Percentiles rank a stretch among this genome's conserved stretches.
Evolutionary conservation across 345 rosid genomes (phyloP).

Genomic region (Linum usitatissimum): DNA sequence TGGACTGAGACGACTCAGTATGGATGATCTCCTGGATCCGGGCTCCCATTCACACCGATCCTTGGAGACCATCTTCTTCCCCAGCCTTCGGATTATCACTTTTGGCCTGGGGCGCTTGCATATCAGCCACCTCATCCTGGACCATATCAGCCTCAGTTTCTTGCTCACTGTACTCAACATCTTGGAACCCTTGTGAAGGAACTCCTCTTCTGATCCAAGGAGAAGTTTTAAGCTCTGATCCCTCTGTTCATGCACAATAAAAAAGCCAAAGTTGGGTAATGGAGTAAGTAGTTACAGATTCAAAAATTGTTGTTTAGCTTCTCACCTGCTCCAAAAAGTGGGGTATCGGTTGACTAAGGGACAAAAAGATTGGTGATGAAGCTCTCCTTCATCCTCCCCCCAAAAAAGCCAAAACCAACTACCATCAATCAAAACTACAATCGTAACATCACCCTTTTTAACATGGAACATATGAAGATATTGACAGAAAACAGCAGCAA

Average conservation of each 20-base stretch:
- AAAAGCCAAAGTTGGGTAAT: constrained; percentile 5
- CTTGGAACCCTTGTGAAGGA: constrained; percentile 14
- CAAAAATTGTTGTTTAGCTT: constrained; percentile 8
- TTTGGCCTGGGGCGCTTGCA: constrained; percentile 48
- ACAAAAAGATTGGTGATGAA: neutral
- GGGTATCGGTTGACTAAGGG: neutral
- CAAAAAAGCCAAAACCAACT: constrained; percentile 29
- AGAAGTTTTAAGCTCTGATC: constrained; percentile 4
- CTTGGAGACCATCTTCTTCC: constrained; percentile 35
- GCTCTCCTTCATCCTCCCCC: constrained; percentile 2
- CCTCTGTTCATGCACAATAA: neutral
- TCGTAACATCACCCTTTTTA: neutral
- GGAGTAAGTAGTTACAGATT: constrained; percentile 20
- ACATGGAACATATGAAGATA: constrained; percentile 6
- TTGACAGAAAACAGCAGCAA: constrained; percentile 7
- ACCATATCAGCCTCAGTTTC: constrained; percentile 40
- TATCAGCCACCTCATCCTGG: constrained; percentile 50
- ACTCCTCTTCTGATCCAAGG: constrained; percentile 11
- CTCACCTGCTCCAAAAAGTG: neutral
- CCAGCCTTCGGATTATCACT: constrained; percentile 48
- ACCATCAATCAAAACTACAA: constrained; percentile 25
- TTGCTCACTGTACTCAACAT: constrained; percentile 39
- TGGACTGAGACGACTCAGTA: constrained; percentile 14
- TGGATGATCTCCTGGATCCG: constrained; percentile 16
- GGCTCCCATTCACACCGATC: constrained; percentile 24